phyloP scores from a whole-genome alignment of 768 basidiomycete species.

The Suillus subluteus region DNA sequence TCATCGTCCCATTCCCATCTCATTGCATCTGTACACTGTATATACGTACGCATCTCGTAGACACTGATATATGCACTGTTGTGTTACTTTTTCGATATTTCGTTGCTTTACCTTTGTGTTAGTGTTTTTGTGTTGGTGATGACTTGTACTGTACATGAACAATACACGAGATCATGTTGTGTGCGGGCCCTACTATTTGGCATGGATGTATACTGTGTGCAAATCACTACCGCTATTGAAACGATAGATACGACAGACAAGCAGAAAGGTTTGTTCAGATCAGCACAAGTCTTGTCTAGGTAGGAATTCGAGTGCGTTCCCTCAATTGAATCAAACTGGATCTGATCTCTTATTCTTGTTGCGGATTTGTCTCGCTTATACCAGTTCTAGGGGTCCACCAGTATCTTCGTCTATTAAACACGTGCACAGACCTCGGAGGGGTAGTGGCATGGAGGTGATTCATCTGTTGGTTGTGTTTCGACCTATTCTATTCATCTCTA shows the following conservation, averaged over 20 bases:
- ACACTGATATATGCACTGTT: slow-evolving; percentile 5
- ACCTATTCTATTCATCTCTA: background rate
- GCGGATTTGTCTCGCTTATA: background rate
- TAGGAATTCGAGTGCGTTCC: background rate
- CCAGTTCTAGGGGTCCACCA: background rate
- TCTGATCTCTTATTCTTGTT: background rate
- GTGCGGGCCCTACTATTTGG: background rate
- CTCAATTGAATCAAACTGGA: background rate
- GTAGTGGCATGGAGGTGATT: background rate
- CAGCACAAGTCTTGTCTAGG: background rate
- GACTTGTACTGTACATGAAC: background rate
- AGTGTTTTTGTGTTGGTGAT: background rate
- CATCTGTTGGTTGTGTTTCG: background rate
- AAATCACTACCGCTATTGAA: background rate
- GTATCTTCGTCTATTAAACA: background rate
- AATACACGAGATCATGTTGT: background rate
- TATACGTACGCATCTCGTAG: slow-evolving; percentile 9
- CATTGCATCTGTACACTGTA: slow-evolving; percentile 8
- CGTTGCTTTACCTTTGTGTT: background rate
- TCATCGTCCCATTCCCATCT: background rate
- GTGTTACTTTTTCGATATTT: slow-evolving; percentile 2
- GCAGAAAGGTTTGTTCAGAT: background rate
- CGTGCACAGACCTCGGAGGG: background rate
- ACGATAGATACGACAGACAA: background rate
- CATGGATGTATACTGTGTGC: background rate